Conservation (phyloP, 1,284 basidiomycete species). For the Rhodofomes roseus region DNA sequence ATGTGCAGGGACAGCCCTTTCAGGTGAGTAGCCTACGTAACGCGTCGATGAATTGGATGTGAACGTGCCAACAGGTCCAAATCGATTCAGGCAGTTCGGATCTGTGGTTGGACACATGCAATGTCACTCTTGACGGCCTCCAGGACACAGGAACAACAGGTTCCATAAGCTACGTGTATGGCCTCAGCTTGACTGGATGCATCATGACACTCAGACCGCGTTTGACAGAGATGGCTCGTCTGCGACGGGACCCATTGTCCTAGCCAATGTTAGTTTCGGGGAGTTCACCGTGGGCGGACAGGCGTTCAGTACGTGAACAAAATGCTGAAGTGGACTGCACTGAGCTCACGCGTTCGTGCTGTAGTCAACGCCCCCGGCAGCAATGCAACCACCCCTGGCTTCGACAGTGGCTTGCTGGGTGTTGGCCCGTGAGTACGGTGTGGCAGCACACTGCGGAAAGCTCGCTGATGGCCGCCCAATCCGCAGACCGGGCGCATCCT, state of each 20-base stretch:
- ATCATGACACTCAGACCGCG: neutral
- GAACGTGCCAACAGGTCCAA: slow-evolving; percentile 9
- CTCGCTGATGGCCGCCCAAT: neutral
- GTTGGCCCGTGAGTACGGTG: slow-evolving; percentile 13
- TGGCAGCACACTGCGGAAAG: neutral
- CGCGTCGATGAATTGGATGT: neutral
- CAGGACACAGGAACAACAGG: slow-evolving; percentile 9
- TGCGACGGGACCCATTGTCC: slow-evolving; percentile 9
- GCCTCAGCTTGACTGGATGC: neutral
- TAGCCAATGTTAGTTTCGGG: slow-evolving; percentile 17
- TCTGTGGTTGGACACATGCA: slow-evolving; percentile 16
- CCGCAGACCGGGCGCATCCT: slow-evolving; percentile 4
- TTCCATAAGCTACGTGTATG: slow-evolving; percentile 9
- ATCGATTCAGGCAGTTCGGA: slow-evolving; percentile 20
- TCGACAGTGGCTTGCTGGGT: slow-evolving; percentile 15
- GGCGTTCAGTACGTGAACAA: slow-evolving; percentile 18
- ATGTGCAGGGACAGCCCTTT: slow-evolving; percentile 10
- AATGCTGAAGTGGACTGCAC: neutral
- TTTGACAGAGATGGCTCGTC: slow-evolving; percentile 6
- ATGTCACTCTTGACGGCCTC: slow-evolving; percentile 5
- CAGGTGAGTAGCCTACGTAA: slow-evolving; percentile 4
- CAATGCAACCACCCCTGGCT: slow-evolving; percentile 10
- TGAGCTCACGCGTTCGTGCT: neutral
- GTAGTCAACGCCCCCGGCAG: slow-evolving; percentile 14
- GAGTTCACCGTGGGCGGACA: slow-evolving; percentile 18